phyloP scores from a whole-genome alignment of 352 stramenopile species.

The Pythium dissimile region DNA sequence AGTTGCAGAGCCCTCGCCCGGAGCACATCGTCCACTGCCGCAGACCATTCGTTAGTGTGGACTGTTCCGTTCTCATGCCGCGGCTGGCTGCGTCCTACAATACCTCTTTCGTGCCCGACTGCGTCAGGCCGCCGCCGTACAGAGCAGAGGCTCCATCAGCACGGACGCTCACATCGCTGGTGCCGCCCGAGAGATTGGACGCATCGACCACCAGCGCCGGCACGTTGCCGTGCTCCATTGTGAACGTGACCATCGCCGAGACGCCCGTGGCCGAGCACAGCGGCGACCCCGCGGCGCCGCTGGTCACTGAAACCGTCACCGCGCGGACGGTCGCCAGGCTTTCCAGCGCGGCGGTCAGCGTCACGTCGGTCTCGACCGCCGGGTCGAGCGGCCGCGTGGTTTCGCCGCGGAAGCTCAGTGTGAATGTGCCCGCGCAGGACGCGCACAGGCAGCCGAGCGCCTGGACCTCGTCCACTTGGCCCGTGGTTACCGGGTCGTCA shows the following conservation, averaged over 20 bases:
- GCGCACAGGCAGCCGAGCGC: conserved; percentile 60
- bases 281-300: conserved; percentile 20
- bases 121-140: conserved; percentile 36
- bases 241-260: conserved; percentile 64
- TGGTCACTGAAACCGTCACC: conserved; percentile 45
- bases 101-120: conserved; percentile 64
- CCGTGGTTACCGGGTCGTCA: conserved; percentile 78
- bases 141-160: conserved; percentile 29
- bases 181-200: conserved; percentile 30
- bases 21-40: conserved; percentile 63
- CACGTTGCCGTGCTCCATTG: conserved; percentile 61
- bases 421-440: conserved; percentile 61
- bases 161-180: conserved; percentile 33
- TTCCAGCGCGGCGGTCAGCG: conserved; percentile 45
- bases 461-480: conserved; percentile 79
- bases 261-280: conserved; percentile 54
- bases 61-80: no score
- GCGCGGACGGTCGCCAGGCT: conserved; percentile 46
- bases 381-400: conserved; percentile 43
- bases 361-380: conserved; percentile 37
- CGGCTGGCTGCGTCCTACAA: no score
- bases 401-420: conserved; percentile 50
- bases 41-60: no score
- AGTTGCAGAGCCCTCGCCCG: conserved; percentile 51
- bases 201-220: conserved; percentile 36